Evolutionary conservation across 2,329 filamentous ascomycete genomes (phyloP), one percentile per base, ranked within the genome.

Genomic region (Harringtonia aguacate): DNA sequence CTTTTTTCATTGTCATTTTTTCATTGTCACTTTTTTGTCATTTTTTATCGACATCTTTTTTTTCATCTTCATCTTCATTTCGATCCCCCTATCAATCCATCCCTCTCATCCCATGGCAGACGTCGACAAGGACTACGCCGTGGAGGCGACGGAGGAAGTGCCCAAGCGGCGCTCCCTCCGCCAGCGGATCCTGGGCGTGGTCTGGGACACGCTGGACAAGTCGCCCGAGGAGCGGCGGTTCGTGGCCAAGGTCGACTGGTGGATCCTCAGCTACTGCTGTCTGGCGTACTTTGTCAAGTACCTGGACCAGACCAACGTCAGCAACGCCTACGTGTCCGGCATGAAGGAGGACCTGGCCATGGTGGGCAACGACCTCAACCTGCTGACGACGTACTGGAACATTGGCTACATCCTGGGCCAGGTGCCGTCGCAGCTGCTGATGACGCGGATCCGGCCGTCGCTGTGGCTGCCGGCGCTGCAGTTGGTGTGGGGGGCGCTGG

Each of bases 241-340:
- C 24, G 49, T 64, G 12, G 47, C 49, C 13, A 63, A 62, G 41
- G 50, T 62, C 3, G 61, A 64, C 37, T 58, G 55, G 48, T 61
- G 54, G 51, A 57, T 65, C 27, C 41, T 66, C 21, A 61, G 56
- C 1, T 62, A 62, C 43, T 58, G 55, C 4, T 65, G 58, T 18
- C 34, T 62, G 2, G 60, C 59, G 1, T 64, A 63, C 45, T 65
- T 65, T 36, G 60, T 64, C 55, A 64, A 63, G 48, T 61, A 59
- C 24, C 50, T 66, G 8, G 59, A 64, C 44, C 37, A 41, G 17
- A 41, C 39, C 14, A 59, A 49, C 18, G 28, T 59, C 9, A 27
- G 34, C 18, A 65, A 59, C 34, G 68, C 68, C 4, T 70, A 67
- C 45, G 65, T 69, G 0, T 66, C 63, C 0, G 68, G 67, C 1